phyloP scores from a whole-genome alignment of 2,329 filamentous ascomycete genomes.

The Beauveria brongniartii region DNA sequence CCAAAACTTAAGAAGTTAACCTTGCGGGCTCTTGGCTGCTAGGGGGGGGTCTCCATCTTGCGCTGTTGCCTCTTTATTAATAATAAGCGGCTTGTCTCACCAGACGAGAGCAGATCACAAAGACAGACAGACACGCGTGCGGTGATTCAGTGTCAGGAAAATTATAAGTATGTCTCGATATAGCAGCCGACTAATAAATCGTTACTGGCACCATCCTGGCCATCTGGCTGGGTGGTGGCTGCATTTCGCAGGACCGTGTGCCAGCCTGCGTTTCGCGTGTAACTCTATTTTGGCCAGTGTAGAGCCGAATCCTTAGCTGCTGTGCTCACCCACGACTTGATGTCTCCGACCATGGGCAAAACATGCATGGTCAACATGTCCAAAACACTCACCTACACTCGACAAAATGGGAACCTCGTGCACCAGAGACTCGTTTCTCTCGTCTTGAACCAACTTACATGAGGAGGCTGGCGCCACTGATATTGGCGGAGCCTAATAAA shows the following conservation, averaged over 20 bases:
- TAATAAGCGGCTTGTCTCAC: too few species aligned
- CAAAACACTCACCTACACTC: neutral
- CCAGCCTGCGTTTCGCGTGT: constrained; percentile 5
- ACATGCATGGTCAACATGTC: neutral
- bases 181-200: neutral
- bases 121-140: neutral
- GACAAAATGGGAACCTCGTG: neutral
- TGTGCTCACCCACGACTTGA: neutral
- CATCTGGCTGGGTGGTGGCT: neutral
- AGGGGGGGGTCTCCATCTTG: neutral
- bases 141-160: neutral
- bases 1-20: neutral
- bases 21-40: neutral
- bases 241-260: neutral
- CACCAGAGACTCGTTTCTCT: neutral
- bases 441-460: neutral
- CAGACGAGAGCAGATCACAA: too few species aligned
- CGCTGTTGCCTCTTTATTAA: neutral
- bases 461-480: neutral
- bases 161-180: neutral
- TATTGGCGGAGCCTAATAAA: neutral
- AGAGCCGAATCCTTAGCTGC: neutral
- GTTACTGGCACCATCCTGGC: neutral
- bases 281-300: constrained; percentile 3
- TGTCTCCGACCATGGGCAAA: neutral